Conservation (phyloP, 140 eudicot genomes). For the Bidens hawaiensis region DNA sequence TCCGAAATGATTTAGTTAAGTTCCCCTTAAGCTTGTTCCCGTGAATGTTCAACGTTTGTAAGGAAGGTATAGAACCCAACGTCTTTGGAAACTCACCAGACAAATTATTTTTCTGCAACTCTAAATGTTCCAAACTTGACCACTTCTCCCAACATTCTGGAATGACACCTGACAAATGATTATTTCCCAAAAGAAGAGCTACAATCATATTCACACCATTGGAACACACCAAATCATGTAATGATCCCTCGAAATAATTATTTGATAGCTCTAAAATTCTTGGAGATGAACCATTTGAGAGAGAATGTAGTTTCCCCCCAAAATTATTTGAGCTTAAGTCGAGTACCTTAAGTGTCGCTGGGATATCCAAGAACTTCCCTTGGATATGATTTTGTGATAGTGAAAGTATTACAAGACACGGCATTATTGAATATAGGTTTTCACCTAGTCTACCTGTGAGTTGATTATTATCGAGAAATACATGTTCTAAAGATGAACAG, state of each 20-base stretch:
- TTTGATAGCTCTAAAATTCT: background rate
- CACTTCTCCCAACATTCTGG: background rate
- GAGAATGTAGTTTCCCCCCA: background rate
- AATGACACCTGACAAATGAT: background rate
- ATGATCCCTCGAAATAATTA: slow-evolving; percentile 21
- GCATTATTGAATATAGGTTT: background rate
- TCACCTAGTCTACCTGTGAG: slow-evolving; percentile 20
- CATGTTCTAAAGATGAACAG: slow-evolving; percentile 6
- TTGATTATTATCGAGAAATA: slow-evolving; percentile 13
- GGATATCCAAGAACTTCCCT: too few species aligned
- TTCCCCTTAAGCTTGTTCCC: background rate
- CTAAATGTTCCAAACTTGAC: background rate
- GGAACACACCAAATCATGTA: background rate
- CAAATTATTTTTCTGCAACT: background rate
- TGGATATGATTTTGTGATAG: slow-evolving; percentile 10
- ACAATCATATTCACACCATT: background rate
- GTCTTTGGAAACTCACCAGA: background rate
- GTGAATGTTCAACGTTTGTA: background rate
- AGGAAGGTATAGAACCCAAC: background rate
- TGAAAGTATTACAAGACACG: slow-evolving; percentile 11
- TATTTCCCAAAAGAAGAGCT: background rate
- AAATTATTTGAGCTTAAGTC: too few species aligned
- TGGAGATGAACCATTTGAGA: background rate
- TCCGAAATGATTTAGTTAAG: background rate
- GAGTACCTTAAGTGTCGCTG: background rate